phyloP scores from a whole-genome alignment of 148 eudicot species.

The Heliamphora exappendiculata region DNA sequence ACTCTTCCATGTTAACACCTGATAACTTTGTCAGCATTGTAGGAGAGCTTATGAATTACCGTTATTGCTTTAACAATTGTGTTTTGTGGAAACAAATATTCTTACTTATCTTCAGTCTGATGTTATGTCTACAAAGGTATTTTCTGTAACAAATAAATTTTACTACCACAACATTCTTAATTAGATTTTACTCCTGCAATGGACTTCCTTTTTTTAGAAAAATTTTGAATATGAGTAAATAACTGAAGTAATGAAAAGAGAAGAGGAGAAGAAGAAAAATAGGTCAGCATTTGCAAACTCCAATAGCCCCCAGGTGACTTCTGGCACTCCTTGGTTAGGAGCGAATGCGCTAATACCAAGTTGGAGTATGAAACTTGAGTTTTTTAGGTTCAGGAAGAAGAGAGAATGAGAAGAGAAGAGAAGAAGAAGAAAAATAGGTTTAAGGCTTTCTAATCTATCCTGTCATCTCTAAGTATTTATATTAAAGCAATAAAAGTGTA shows the following conservation, averaged over 20 bases:
- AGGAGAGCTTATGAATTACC: neutral
- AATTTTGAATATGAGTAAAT: neutral
- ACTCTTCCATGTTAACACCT: neutral
- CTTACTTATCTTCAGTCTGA: too few species aligned
- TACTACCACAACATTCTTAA: neutral
- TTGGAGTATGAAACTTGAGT: neutral
- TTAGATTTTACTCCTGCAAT: constrained; percentile 4
- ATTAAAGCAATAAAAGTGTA: too few species aligned
- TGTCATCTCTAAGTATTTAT: too few species aligned
- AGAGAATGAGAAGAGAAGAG: too few species aligned
- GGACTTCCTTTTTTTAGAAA: neutral
- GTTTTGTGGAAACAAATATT: too few species aligned
- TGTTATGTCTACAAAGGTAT: neutral
- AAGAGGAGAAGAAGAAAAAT: too few species aligned
- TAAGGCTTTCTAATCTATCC: too few species aligned
- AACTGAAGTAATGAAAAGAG: neutral
- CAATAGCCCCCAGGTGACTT: too few species aligned
- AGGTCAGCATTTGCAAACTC: too few species aligned
- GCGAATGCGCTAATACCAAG: neutral
- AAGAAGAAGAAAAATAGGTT: too few species aligned
- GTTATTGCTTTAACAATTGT: neutral
- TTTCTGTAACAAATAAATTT: neutral
- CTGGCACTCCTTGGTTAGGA: too few species aligned
- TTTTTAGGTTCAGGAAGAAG: too few species aligned
- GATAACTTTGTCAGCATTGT: neutral